Evolutionary conservation across 148 eudicot genomes (phyloP).

Genomic region (Camellia sinensis): DNA sequence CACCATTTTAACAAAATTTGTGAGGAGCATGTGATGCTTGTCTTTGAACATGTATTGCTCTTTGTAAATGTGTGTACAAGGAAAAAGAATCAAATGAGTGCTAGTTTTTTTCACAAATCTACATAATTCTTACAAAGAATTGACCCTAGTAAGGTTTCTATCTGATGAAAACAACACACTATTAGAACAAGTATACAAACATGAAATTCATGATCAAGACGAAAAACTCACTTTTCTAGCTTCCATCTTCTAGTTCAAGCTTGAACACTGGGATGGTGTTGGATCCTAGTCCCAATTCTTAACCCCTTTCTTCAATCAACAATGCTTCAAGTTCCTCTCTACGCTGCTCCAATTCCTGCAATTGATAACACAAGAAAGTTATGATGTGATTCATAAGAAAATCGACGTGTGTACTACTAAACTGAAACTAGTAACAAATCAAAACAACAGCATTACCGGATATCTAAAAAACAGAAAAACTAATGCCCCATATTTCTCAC

Average conservation of each 20-base stretch:
- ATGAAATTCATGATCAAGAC: background rate
- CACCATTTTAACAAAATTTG: background rate
- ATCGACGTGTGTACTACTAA: background rate
- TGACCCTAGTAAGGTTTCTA: background rate
- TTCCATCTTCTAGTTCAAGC: background rate
- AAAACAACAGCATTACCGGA: background rate
- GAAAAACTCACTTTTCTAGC: background rate
- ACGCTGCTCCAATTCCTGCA: constrained; percentile 73
- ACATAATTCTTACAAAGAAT: background rate
- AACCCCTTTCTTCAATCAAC: constrained; percentile 44
- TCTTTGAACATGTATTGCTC: background rate
- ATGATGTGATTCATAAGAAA: no score
- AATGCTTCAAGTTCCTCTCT: constrained; percentile 75
- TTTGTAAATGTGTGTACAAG: no score
- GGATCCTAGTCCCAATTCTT: constrained; percentile 21
- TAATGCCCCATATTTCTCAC: background rate
- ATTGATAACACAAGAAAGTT: background rate
- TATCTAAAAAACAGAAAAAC: background rate
- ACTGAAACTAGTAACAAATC: background rate
- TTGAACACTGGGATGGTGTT: background rate
- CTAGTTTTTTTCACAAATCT: background rate
- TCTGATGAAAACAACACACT: background rate
- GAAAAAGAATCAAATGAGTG: background rate
- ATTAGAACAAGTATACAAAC: background rate
- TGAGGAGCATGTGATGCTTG: background rate